These are phyloP conservation scores for Penicillium hesseltinei DNA, from an alignment of 2,329 filamentous ascomycete species.

Conservation along the genomic window DNA sequence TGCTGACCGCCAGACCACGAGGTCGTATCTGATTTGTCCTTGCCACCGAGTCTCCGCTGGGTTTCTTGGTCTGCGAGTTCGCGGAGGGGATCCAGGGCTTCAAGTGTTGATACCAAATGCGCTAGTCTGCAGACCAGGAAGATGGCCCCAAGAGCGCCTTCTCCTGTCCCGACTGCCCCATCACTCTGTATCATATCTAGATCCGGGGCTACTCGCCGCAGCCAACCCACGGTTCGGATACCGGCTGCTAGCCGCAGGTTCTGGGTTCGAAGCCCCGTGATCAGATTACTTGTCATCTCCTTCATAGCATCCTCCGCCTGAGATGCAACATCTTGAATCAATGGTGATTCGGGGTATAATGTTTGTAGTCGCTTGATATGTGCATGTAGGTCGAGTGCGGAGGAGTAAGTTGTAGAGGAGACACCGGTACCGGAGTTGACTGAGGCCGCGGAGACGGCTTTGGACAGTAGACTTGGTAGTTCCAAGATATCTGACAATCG, in stretches of 20 bases:
- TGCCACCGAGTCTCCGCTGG: slow-evolving; percentile 40
- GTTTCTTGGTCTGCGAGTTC: slow-evolving; percentile 88
- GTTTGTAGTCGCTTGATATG: slow-evolving; percentile 84
- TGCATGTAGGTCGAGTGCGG: slow-evolving; percentile 86
- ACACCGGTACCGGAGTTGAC: slow-evolving; percentile 37
- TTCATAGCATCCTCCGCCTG: slow-evolving; percentile 88
- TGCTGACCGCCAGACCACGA: slow-evolving; percentile 68
- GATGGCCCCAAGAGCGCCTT: slow-evolving; percentile 74
- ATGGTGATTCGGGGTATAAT: slow-evolving; percentile 73
- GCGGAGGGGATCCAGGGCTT: slow-evolving; percentile 78
- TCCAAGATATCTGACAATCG: slow-evolving; percentile 88
- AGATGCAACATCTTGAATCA: slow-evolving; percentile 68
- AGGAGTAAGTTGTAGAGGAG: slow-evolving; percentile 71
- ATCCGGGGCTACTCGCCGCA: slow-evolving; percentile 82
- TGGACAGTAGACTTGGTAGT: slow-evolving; percentile 78
- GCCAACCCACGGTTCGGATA: slow-evolving; percentile 86
- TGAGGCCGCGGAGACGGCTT: slow-evolving; percentile 57
- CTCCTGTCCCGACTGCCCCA: slow-evolving; percentile 34
- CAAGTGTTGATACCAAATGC: slow-evolving; percentile 74
- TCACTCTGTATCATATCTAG: slow-evolving; percentile 52
- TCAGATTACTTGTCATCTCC: slow-evolving; percentile 80
- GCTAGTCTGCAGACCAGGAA: slow-evolving; percentile 84
- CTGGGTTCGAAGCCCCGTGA: slow-evolving; percentile 71
- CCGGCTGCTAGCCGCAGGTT: slow-evolving; percentile 84
- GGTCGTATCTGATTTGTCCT: slow-evolving; percentile 25